Base-by-base conservation (phyloP, 441 rosid genomes). In the Monsonia emarginata region DNA sequence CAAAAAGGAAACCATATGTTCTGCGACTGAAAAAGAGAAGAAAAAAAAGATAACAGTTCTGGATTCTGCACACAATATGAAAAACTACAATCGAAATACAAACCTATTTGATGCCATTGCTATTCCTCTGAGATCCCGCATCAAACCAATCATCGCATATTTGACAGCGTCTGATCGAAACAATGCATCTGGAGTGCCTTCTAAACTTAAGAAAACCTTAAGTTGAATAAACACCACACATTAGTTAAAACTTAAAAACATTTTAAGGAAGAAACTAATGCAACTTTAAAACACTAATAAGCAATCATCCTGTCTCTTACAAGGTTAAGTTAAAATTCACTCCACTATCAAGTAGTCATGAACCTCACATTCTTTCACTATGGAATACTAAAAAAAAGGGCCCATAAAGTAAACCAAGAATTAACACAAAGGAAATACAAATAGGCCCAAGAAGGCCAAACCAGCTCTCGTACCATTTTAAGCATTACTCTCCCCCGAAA, bases 121-220 rank as follows among this genome's bases (percentile, higher is more conserved):
- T 69, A 95, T 86, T 67, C 99, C 99, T 85, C 98, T 85, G 57
- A 95, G 89, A 83, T 88, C 96, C 78, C 96, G 86, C 98, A 92
- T 92, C 68, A 92, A 81, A 61, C 99, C 99, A 76, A 90, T 84
- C 65, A 95, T 69, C 66, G 96, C 94, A 82, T 81, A 90, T 83
- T 90, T 95, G 62, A 95, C 96, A 30, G 74, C 85, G 73, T 92
- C 99, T 70, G 94, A 75, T 62, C 97, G 97, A 75, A 92, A 95
- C 84, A 88, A 54, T 1, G 97, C 75, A 75, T 92, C 96, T 40
- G 96, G 97, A 60, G 95, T 90, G 63, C 95, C 82, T 74, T 86
- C 96, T 86, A 95, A 79, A 73, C 82, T 86, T 65, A 77, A 71
- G 74, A 93, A 88, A 66, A 90, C 96, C 98, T 93, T 70, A 38